Conservation (phyloP, 306 rosid species). For the Quercus parvula region DNA sequence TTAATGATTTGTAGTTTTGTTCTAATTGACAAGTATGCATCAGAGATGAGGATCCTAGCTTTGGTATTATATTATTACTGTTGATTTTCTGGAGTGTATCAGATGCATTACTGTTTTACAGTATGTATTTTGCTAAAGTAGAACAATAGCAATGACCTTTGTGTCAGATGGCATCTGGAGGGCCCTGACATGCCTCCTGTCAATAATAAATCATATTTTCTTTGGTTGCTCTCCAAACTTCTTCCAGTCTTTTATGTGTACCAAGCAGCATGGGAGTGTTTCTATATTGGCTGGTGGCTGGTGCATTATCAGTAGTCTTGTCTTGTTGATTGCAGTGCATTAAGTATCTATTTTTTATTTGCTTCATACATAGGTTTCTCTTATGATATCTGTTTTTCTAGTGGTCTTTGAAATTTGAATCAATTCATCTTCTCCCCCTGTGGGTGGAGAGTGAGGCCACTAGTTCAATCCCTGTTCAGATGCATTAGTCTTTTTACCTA, state of each 20-base stretch:
- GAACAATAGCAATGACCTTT: neutral
- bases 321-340: conserved; percentile 14
- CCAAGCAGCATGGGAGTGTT: neutral
- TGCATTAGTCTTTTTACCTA: neutral
- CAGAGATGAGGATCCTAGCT: neutral
- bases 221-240: neutral
- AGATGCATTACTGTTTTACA: neutral
- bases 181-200: neutral
- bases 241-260: neutral
- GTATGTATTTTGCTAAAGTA: neutral
- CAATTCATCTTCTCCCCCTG: neutral
- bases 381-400: neutral
- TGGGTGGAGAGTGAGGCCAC: neutral
- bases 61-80: neutral
- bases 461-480: neutral
- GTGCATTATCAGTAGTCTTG: neutral
- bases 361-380: neutral
- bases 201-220: neutral
- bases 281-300: neutral
- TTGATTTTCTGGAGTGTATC: neutral
- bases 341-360: neutral
- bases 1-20: conserved; percentile 1
- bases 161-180: neutral
- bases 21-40: neutral
- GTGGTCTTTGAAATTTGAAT: neutral